phyloP scores from a whole-genome alignment of 2,329 filamentous ascomycete species.

The Fusarium verrucosum region DNA sequence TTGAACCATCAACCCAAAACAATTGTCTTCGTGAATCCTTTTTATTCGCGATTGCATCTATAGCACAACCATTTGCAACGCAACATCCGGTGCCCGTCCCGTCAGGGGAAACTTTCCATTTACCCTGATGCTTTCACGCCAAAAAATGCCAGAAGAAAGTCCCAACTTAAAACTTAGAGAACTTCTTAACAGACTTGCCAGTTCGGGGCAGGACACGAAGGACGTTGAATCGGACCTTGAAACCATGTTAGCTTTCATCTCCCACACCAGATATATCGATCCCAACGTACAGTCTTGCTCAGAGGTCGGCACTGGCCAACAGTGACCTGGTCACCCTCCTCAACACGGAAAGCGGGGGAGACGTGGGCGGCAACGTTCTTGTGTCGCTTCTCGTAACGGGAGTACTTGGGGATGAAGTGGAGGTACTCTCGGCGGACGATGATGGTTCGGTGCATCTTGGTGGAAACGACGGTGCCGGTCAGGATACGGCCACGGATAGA shows the following conservation, averaged over 20 bases:
- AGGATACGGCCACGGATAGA: conserved; percentile 99
- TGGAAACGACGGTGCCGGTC: conserved; percentile 98
- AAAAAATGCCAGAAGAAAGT: conserved; percentile 63
- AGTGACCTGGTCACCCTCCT: conserved; percentile 99
- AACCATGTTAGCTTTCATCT: conserved; percentile 37
- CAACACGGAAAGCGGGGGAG: conserved; percentile 99
- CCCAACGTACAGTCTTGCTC: conserved; percentile 93
- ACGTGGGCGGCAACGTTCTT: conserved; percentile 99
- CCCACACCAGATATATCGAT: background rate
- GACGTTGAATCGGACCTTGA: conserved; percentile 97
- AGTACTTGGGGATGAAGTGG: conserved; percentile 99
- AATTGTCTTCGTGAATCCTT: conserved; percentile 54
- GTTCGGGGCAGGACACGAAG: conserved; percentile 97
- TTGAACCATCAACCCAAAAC: conserved; percentile 45
- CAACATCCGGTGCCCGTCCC: conserved; percentile 55
- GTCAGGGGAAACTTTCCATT: conserved; percentile 50
- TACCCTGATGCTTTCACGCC: conserved; percentile 61
- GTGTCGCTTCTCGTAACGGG: conserved; percentile 99
- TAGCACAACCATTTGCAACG: conserved; percentile 56
- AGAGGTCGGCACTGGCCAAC: conserved; percentile 99
- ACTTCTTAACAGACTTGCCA: conserved; percentile 96
- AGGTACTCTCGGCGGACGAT: conserved; percentile 99
- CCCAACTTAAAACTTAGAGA: conserved; percentile 92
- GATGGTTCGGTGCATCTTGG: conserved; percentile 99
- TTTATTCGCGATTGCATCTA: conserved; percentile 57